A percentile compares a stretch with the other conserved stretches of the same genome.
These are phyloP conservation scores for Pseudozyma hubeiensis DNA, from an alignment of 1,284 basidiomycete genomes.

Conservation along the genomic window DNA sequence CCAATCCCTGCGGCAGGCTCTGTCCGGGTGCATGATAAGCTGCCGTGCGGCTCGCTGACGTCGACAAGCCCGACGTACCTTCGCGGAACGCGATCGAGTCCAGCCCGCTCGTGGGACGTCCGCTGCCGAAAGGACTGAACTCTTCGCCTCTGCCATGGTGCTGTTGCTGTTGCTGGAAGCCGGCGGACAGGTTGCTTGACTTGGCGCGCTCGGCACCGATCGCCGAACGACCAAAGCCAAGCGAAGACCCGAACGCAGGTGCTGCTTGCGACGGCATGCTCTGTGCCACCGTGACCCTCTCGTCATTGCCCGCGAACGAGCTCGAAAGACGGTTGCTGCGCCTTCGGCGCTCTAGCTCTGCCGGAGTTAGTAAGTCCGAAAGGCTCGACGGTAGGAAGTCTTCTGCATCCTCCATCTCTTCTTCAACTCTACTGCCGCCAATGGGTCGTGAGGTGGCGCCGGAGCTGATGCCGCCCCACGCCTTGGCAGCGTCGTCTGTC, in stretches of 20 bases:
- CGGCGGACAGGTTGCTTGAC: slow-evolving; percentile 46
- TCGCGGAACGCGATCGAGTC: slow-evolving; percentile 44
- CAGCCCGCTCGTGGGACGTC: slow-evolving; percentile 22
- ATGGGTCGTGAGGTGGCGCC: slow-evolving; percentile 9
- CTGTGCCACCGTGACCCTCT: slow-evolving; percentile 41
- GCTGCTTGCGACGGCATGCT: slow-evolving; percentile 56
- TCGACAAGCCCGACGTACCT: slow-evolving; percentile 16
- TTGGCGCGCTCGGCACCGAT: slow-evolving; percentile 39
- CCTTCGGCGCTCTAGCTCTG: slow-evolving; percentile 62
- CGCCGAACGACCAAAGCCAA: slow-evolving; percentile 25
- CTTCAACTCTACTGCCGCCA: slow-evolving; percentile 34
- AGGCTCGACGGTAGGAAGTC: slow-evolving; percentile 67
- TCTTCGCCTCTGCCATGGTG: slow-evolving; percentile 15
- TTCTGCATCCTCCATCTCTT: slow-evolving; percentile 70
- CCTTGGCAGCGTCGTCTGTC: slow-evolving; percentile 35
- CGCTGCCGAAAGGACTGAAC: slow-evolving; percentile 19
- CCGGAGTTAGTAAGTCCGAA: slow-evolving; percentile 65
- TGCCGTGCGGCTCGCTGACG: slow-evolving; percentile 30
- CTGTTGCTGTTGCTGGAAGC: slow-evolving; percentile 41
- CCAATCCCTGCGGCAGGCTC: slow-evolving; percentile 85
- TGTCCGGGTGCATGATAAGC: slow-evolving; percentile 81
- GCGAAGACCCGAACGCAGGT: slow-evolving; percentile 20
- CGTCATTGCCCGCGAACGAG: slow-evolving; percentile 37
- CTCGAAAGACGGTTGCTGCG: slow-evolving; percentile 42
- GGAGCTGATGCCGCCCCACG: slow-evolving; percentile 32